Conservation (phyloP, 495 filamentous ascomycete genomes). For the Trypethelium eluteriae region DNA sequence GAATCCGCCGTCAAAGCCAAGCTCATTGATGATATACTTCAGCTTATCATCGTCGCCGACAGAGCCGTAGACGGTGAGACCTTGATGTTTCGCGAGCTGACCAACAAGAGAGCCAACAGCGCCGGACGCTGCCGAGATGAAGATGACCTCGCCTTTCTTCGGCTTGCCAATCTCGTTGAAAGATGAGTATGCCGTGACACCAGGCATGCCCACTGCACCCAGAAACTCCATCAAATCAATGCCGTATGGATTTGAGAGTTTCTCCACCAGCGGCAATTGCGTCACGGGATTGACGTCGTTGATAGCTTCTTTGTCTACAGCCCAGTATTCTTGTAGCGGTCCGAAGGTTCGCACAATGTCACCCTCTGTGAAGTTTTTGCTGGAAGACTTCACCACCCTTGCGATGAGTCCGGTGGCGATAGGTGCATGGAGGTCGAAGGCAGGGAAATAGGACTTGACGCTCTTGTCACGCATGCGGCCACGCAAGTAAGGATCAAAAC, state of each 20-base stretch:
- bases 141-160: constrained; percentile 82
- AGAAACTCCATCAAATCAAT: constrained; percentile 58
- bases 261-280: constrained; percentile 25
- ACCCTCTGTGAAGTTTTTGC: constrained; percentile 52
- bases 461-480: constrained; percentile 41
- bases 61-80: constrained; percentile 70
- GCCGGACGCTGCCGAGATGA: constrained; percentile 72
- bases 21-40: constrained; percentile 43
- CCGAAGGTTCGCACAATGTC: constrained; percentile 57
- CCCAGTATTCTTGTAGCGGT: constrained; percentile 56
- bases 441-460: constrained; percentile 55
- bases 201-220: constrained; percentile 82
- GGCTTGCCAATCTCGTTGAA: constrained; percentile 78
- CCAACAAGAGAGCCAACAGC: constrained; percentile 81
- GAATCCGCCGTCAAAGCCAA: constrained; percentile 47
- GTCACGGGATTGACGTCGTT: constrained; percentile 28
- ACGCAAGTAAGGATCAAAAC: neutral
- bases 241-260: constrained; percentile 52
- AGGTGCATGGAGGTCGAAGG: constrained; percentile 50
- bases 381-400: constrained; percentile 60
- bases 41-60: constrained; percentile 50
- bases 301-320: constrained; percentile 31
- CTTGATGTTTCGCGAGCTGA: constrained; percentile 79
- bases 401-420: constrained; percentile 51
- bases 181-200: constrained; percentile 72